phyloP scores from a whole-genome alignment of 345 rosid genomes.

The Xanthoceras sorbifolium region DNA sequence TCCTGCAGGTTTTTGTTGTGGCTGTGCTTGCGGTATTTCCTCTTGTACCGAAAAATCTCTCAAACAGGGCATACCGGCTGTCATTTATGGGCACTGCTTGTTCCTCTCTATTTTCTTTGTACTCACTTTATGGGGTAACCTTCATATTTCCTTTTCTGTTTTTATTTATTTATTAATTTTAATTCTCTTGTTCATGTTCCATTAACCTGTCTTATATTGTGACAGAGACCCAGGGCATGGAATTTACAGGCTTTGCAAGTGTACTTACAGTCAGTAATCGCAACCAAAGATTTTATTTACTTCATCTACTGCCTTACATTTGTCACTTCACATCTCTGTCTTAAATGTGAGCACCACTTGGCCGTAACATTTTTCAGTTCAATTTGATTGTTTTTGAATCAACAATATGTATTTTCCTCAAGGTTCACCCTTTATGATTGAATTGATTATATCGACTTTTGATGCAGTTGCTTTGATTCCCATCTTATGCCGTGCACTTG shows the following conservation, averaged over 20 bases:
- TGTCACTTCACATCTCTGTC: slow-evolving; percentile 86
- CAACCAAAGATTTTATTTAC: slow-evolving; percentile 89
- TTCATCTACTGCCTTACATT: slow-evolving; percentile 87
- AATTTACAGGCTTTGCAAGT: slow-evolving; percentile 87
- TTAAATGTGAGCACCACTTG: slow-evolving; percentile 64
- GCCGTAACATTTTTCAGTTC: neutral
- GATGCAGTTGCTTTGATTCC: slow-evolving; percentile 90
- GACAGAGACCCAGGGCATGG: slow-evolving; percentile 87
- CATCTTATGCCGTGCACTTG: slow-evolving; percentile 78
- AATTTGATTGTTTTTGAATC: neutral
- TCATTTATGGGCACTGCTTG: slow-evolving; percentile 94
- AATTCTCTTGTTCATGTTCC: slow-evolving; percentile 23
- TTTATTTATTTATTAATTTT: neutral
- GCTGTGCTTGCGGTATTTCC: slow-evolving; percentile 90
- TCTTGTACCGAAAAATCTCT: slow-evolving; percentile 66
- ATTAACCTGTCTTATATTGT: slow-evolving; percentile 23
- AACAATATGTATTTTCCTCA: neutral
- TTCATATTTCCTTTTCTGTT: neutral
- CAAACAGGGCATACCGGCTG: slow-evolving; percentile 83
- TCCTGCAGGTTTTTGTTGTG: slow-evolving; percentile 77
- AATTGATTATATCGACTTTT: slow-evolving; percentile 16
- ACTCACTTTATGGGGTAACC: slow-evolving; percentile 87
- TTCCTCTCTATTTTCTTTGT: slow-evolving; percentile 79
- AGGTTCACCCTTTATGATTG: slow-evolving; percentile 3
- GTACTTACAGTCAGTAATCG: slow-evolving; percentile 77